A percentile compares a stretch with the other conserved stretches of the same genome.
phyloP scores from a whole-genome alignment of 2,329 filamentous ascomycete genomes.

The Pseudocercospora pini-densiflorae region DNA sequence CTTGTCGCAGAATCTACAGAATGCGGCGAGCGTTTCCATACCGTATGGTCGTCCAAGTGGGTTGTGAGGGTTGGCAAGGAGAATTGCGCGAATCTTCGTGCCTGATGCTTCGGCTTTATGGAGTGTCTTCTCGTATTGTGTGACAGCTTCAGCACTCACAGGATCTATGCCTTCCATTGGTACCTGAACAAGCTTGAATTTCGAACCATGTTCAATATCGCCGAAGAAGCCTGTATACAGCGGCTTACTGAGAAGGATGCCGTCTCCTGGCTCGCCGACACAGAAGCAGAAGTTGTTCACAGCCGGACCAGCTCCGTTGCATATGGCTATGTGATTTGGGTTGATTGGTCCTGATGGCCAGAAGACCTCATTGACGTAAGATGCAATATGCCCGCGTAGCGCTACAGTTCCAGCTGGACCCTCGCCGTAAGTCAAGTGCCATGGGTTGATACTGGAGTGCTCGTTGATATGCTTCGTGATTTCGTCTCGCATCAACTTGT shows the following conservation, averaged over 20 bases:
- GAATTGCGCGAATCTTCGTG: slow-evolving; percentile 9
- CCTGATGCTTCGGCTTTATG: background rate
- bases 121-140: slow-evolving; percentile 43
- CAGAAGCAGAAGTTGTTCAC: slow-evolving; percentile 14
- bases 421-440: slow-evolving; percentile 17
- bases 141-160: slow-evolving; percentile 89
- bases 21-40: slow-evolving; percentile 5
- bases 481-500: slow-evolving; percentile 18
- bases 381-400: background rate
- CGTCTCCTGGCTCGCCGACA: slow-evolving; percentile 17
- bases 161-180: slow-evolving; percentile 65
- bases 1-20: slow-evolving; percentile 9
- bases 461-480: slow-evolving; percentile 14
- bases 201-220: slow-evolving; percentile 7
- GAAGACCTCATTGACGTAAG: slow-evolving; percentile 14
- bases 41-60: slow-evolving; percentile 34
- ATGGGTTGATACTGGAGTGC: slow-evolving; percentile 9
- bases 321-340: slow-evolving; percentile 1
- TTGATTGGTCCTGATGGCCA: background rate
- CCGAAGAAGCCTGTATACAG: slow-evolving; percentile 16
- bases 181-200: slow-evolving; percentile 5
- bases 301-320: slow-evolving; percentile 3
- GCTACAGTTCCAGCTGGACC: background rate
- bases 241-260: slow-evolving; percentile 12
- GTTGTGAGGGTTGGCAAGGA: slow-evolving; percentile 15